phyloP scores from a whole-genome alignment of 805 yeast species.

The Wickerhamiella dianesei region DNA sequence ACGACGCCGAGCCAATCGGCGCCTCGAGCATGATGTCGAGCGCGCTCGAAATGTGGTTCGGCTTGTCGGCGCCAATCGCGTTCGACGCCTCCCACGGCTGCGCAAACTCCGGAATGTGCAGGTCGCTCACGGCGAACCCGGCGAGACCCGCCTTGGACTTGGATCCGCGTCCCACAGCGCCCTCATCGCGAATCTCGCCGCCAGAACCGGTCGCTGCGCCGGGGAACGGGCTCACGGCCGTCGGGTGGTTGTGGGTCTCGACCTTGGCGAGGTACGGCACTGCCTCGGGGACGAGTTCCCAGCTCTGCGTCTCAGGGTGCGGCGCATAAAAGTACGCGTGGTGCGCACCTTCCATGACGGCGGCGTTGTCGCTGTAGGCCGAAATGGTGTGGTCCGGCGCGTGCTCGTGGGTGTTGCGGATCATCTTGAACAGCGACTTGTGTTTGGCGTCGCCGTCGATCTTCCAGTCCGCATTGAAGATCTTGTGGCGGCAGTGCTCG shows the following conservation, averaged over 20 bases:
- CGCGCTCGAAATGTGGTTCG: slow-evolving; percentile 83
- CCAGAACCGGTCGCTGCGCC: slow-evolving; percentile 99
- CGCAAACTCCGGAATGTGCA: slow-evolving; percentile 65
- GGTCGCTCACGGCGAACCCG: slow-evolving; percentile 85
- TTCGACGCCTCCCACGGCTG: slow-evolving; percentile 88
- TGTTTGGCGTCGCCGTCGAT: slow-evolving; percentile 71
- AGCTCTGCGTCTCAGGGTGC: slow-evolving; percentile 46
- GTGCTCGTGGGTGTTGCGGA: slow-evolving; percentile 60
- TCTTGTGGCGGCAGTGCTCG: slow-evolving; percentile 98
- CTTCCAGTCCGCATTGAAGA: slow-evolving; percentile 97
- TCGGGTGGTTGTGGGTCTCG: slow-evolving; percentile 98
- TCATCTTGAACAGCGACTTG: slow-evolving; percentile 78
- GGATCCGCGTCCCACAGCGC: slow-evolving; percentile 98
- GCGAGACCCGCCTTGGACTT: slow-evolving; percentile 91
- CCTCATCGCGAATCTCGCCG: slow-evolving; percentile 99
- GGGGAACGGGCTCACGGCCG: slow-evolving; percentile 97
- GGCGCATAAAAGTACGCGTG: slow-evolving; percentile 65
- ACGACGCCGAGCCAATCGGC: slow-evolving; percentile 95
- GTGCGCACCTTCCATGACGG: slow-evolving; percentile 75
- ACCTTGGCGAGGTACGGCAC: slow-evolving; percentile 89
- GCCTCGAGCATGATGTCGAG: slow-evolving; percentile 94
- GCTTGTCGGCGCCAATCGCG: slow-evolving; percentile 50
- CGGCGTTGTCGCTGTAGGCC: slow-evolving; percentile 97
- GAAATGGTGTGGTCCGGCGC: slow-evolving; percentile 74
- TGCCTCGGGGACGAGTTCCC: slow-evolving; percentile 61